Evolutionary conservation across 2,329 filamentous ascomycete species (phyloP).

Genomic region (Balansia obtecta): DNA sequence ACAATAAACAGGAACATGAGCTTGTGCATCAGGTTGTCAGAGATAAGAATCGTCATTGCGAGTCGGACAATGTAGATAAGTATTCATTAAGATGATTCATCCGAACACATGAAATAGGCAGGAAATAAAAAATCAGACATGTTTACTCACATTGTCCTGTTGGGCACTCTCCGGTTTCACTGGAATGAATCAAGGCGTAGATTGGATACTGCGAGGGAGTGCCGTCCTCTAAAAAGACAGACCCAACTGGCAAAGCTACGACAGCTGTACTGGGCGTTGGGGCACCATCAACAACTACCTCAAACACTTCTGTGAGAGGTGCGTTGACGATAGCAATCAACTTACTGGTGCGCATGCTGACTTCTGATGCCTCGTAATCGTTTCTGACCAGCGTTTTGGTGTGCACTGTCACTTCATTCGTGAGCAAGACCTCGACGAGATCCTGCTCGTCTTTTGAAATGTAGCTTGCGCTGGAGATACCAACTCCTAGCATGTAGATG

Average conservation of each 20-base stretch:
- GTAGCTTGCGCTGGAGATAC: conserved; percentile 32
- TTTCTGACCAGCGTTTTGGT: conserved; percentile 40
- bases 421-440: conserved; percentile 35
- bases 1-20: conserved; percentile 6
- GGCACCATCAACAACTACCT: conserved; percentile 58
- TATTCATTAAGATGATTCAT: conserved; percentile 74
- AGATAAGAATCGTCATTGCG: conserved; percentile 72
- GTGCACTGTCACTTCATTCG: conserved; percentile 44
- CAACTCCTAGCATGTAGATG: conserved; percentile 74
- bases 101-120: conserved; percentile 44
- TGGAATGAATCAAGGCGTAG: conserved; percentile 64
- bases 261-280: conserved; percentile 64
- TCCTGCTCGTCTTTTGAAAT: conserved; percentile 11
- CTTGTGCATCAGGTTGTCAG: conserved; percentile 73
- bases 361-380: conserved; percentile 18
- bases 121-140: conserved; percentile 10
- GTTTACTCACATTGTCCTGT: conserved; percentile 70
- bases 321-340: conserved; percentile 60
- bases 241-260: conserved; percentile 49
- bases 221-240: conserved; percentile 24
- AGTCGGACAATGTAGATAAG: conserved; percentile 99
- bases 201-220: conserved; percentile 31
- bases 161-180: conserved; percentile 88
- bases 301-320: conserved; percentile 54
- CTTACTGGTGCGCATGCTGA: conserved; percentile 34